phyloP scores from a whole-genome alignment of 805 yeast genomes.

The Schwanniomyces vanrijiae region DNA sequence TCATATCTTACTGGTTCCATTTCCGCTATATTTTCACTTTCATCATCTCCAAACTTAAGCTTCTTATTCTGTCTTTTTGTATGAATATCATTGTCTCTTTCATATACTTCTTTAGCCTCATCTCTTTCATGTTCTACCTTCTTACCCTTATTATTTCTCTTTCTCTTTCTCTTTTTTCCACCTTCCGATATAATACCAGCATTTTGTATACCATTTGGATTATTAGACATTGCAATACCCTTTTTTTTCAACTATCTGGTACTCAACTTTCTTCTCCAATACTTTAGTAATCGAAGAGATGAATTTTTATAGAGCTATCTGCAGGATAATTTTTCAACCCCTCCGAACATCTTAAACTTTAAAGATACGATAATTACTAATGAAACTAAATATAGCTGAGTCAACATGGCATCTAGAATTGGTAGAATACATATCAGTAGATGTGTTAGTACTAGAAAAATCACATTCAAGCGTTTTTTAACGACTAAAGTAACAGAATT shows the following conservation, averaged over 20 bases:
- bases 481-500: background rate
- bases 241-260: background rate
- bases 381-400: background rate
- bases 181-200: constrained; percentile 4
- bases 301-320: background rate
- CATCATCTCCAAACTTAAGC: constrained; percentile 20
- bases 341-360: background rate
- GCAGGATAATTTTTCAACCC: background rate
- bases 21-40: background rate
- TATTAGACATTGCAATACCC: constrained; percentile 9
- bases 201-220: constrained; percentile 7
- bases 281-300: background rate
- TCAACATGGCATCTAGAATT: background rate
- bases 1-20: constrained; percentile 1
- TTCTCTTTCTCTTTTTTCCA: constrained; percentile 27
- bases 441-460: background rate
- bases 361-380: background rate
- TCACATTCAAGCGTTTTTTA: background rate
- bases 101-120: constrained; percentile 5
- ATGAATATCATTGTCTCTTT: constrained; percentile 10
- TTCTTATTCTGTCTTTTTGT: constrained; percentile 20
- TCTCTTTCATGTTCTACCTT: background rate
- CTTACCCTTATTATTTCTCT: constrained; percentile 25
- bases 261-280: background rate
- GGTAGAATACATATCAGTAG: background rate